Evolutionary conservation across 106 monocot species (phyloP), one percentile per base, ranked within the genome.

Genomic region (Phalaenopsis equestris): DNA sequence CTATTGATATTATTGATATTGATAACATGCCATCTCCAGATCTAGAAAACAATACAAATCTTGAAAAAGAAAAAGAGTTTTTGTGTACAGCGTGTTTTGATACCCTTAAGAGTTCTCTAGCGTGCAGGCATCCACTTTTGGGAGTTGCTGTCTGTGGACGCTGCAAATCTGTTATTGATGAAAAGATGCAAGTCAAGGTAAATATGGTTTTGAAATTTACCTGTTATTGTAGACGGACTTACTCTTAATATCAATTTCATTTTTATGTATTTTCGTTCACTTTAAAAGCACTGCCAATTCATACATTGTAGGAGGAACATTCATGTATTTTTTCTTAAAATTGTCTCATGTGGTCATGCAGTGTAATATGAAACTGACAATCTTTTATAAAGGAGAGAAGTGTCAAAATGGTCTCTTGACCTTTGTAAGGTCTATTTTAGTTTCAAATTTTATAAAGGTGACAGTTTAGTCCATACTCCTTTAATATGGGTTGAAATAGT

Each of bases 101-200:
- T 73, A 41, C 21, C 7, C 68, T 98, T 61, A 87, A 78, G 65
- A 78, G 80, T 76, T 82, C 84, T 73, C 87, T 89, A 75, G 92
- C 90, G 45, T 75, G 81, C 73, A 87, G 81, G 38, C 98, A 98
- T 88, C 94, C 98, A 57, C 61, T 85, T 67, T 82, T 98, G 43
- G 87, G 85, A 77, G 98, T 98, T 56, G 92, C 89, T 87, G 58
- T 91, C 21, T 98, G 98, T 86, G 83, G 79, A 77, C 78, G 79
- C 81, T 98, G 98, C 72, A 88, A 87, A 76, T 67, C 55, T 84
- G 8, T 89, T 15, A 19, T 98, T 8, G 86, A 86, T 83, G 89
- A 87, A 75, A 92, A 85, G 79, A 79, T 88, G 80, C 75, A 81
- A 38, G 67, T 83, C 41, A 86, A 90, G 98, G 94, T 98, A 76